Base-by-base conservation (phyloP, 2,329 filamentous ascomycete species). In the Hansfordia pulvinata region DNA sequence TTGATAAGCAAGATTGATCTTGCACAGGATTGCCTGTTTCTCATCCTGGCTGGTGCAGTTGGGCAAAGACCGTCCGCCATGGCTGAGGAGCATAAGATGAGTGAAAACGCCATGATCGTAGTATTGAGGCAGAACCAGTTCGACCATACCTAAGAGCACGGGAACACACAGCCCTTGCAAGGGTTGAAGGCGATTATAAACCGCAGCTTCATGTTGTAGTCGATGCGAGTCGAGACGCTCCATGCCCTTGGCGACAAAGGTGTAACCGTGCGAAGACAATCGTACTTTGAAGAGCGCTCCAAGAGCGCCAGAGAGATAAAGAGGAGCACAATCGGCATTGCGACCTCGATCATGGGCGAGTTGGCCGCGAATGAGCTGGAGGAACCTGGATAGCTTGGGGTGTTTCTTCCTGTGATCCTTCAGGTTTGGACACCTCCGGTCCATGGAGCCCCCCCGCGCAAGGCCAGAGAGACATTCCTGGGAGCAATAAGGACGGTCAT, bases 391-490 rank as follows among this genome's bases (percentile, higher is more conserved):
- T n/a, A n/a, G n/a, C n/a, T n/a, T n/a, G n/a, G n/a, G 2, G 42
- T 54, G 42, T 14, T 28, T 18, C 17, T 14, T 23, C 24, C 34
- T 34, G 28, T 53, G 40, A 31, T 36, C 26, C 13, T 25, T 6
- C 13, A 37, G 19, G 32, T 53, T 53, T 1, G 44, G 46, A 25
- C 43, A 53, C 19, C 23, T 10, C 22, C 39, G 5, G 25, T 54
- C 46, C 11, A 49, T 30, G 8, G 33, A 27, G 17, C 30, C 26
- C 10, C 28, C 36, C 68, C 71, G 67, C 64, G 69, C 13, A 62
- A 70, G 35, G 72, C 76, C 38, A 13, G 26, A 27, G 12, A 42
- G 31, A 20, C 34, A 42, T 10, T 30, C 19, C 3, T 35, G 35
- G 15, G 35, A 37, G 29, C n/a, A n/a, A n/a, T n/a, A n/a, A n/a